Evolutionary conservation across 2,329 filamentous ascomycete species (phyloP).

Genomic region (Aureobasidium sp.): DNA sequence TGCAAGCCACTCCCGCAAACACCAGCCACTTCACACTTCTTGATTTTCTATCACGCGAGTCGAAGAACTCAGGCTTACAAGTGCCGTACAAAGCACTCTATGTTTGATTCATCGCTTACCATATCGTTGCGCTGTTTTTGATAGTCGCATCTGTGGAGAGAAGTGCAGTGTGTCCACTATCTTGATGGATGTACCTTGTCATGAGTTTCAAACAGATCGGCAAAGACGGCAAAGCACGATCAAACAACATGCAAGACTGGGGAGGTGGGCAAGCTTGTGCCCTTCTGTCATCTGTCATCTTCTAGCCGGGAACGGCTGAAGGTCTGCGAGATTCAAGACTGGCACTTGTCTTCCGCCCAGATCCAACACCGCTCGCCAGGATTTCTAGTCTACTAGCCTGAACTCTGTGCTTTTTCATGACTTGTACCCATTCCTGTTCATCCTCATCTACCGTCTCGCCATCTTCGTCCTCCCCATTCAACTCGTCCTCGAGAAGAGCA

Average conservation of each 20-base stretch:
- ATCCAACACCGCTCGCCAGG: constrained; percentile 47
- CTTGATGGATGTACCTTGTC: not conserved
- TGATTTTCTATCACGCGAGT: not conserved
- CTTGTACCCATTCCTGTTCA: constrained; percentile 81
- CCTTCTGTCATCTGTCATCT: constrained; percentile 12
- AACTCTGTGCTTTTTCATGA: constrained; percentile 88
- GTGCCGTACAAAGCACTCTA: not conserved
- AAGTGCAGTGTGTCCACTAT: not conserved
- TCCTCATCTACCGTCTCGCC: constrained; percentile 72
- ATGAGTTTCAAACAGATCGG: constrained; percentile 8
- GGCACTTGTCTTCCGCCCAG: constrained; percentile 30
- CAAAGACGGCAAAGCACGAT: constrained; percentile 10
- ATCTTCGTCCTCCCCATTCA: constrained; percentile 46
- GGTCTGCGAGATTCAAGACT: constrained; percentile 18
- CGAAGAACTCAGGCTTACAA: not conserved
- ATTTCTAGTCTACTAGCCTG: constrained; percentile 81
- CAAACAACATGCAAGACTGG: constrained; percentile 9
- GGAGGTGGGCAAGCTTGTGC: constrained; percentile 4
- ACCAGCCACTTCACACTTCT: constrained; percentile 2
- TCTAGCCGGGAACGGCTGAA: constrained; percentile 12
- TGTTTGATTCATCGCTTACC: not conserved
- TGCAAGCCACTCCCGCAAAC: constrained; percentile 15
- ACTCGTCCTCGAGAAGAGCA: constrained; percentile 63
- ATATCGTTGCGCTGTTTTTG: not conserved
- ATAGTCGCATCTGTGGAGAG: not conserved